Evolutionary conservation across 352 stramenopile species (phyloP), one percentile per base, ranked within the genome.

Genomic region (Phytopythium cucurbitacearum): DNA sequence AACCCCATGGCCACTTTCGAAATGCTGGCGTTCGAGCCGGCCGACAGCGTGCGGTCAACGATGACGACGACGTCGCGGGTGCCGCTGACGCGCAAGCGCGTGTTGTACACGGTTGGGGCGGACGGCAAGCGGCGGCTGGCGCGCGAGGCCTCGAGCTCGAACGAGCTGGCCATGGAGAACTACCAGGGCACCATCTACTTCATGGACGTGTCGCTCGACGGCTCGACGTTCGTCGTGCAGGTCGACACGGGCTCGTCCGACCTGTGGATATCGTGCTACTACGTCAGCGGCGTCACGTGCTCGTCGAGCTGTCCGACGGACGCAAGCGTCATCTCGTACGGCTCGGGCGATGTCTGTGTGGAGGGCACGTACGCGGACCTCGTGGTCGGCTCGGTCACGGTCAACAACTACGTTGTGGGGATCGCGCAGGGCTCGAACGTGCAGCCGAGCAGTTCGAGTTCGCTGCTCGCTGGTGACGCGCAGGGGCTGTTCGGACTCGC

Each of bases 231-330:
- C 64, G 57, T 65, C 0, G 69, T 91, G 51, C 67, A 83, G 16
- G 65, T 91, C 15, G 81, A 92, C 64, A 92, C 79, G 6, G 82
- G 82, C 44, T 92, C 82, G 42, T 87, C 82, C 11, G 79, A 92
- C 59, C 60, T 89, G 7, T 92, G 82, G 79, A 61, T 92, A 56
- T 82, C 77, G 10, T 92, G 81, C 57, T 73, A 72, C 41, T 81
- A 72, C 61, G 56, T 85, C 42, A 66, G 50, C 21, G 43, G 58
- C 44, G 56, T 62, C 15, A 68, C 59, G 12, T 91, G 81, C 50
- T 28, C 51, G 38, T 62, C 56, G 7, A 58, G 64, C n/a, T 92
- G 81, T 43, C 79, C 81, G 0, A 55, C 50, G 1, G 56, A 48
- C 7, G 53, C 67, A 0, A 70, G 28, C 2, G 68, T 62, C 38